Percentiles rank a stretch among this genome's conserved stretches.
These are phyloP conservation scores for Thermothelomyces thermophilus DNA, from an alignment of 2,329 filamentous ascomycete species.

Conservation along the genomic window DNA sequence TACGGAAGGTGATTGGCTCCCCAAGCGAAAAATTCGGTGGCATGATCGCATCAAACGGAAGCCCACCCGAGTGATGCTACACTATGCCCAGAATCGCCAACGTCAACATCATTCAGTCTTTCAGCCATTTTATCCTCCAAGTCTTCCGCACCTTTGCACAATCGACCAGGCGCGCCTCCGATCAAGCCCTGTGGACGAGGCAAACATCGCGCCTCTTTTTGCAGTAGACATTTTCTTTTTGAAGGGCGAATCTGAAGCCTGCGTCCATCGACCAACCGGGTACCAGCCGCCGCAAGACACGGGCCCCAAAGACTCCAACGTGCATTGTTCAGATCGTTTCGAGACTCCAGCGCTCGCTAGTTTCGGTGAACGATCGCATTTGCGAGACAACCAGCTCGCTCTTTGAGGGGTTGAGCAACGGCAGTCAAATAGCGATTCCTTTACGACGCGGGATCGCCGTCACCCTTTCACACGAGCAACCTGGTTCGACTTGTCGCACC, in stretches of 20 bases:
- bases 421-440: constrained; percentile 9
- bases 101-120: not conserved
- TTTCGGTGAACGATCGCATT: constrained; percentile 16
- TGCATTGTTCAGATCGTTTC: constrained; percentile 14
- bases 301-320: constrained; percentile 4
- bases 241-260: not conserved
- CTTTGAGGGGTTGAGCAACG: not conserved
- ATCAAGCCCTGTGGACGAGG: not conserved
- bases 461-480: not conserved
- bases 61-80: constrained; percentile 10
- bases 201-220: not conserved
- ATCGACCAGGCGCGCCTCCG: too few species aligned
- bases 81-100: constrained; percentile 7
- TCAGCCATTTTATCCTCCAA: not conserved
- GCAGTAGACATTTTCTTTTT: not conserved
- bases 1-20: constrained; percentile 18
- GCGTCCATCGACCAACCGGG: constrained; percentile 9
- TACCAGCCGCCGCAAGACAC: constrained; percentile 12
- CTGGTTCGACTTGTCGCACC: not conserved
- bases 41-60: constrained; percentile 17
- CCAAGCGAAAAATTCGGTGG: constrained; percentile 20
- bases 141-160: not conserved
- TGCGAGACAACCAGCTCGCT: constrained; percentile 15
- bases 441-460: constrained; percentile 6
- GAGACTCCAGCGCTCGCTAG: constrained; percentile 13